phyloP scores from a whole-genome alignment of 163 green algal species.

The Trebouxiophyceae sp. region DNA sequence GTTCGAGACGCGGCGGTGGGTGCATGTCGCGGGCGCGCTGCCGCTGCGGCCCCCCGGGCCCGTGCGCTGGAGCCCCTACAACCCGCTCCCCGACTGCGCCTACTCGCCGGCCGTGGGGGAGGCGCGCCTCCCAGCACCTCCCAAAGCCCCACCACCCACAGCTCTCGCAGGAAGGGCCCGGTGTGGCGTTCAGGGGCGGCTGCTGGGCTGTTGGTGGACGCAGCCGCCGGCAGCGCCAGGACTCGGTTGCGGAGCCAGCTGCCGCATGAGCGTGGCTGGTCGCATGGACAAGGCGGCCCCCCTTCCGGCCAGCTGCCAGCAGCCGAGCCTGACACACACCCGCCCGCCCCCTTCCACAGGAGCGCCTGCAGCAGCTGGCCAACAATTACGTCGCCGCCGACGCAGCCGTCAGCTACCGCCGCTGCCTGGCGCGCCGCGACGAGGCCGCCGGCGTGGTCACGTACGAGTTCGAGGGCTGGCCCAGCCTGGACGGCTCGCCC shows the following conservation, averaged over 20 bases:
- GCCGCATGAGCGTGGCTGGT: too few species aligned
- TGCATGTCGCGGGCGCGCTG: slow-evolving; percentile 2
- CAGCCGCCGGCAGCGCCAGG: too few species aligned
- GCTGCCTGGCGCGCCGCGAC: slow-evolving; percentile 2
- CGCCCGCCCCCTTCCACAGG: not conserved
- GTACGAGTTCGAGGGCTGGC: slow-evolving; percentile 8
- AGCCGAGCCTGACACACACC: too few species aligned
- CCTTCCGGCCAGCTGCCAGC: too few species aligned
- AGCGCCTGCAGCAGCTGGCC: not conserved
- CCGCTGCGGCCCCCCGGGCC: slow-evolving; percentile 1
- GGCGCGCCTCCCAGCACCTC: not conserved
- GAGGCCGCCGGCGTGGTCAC: slow-evolving; percentile 9
- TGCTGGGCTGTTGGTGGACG: too few species aligned
- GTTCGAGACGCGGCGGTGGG: slow-evolving; percentile 11
- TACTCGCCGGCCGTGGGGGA: not conserved
- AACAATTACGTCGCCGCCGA: slow-evolving; percentile 4
- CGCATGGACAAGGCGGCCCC: too few species aligned
- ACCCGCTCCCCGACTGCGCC: slow-evolving; percentile 1
- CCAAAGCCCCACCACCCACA: too few species aligned
- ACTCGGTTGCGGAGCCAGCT: too few species aligned
- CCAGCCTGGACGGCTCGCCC: not conserved
- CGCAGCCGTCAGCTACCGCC: not conserved
- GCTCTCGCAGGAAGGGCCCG: too few species aligned
- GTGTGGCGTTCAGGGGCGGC: too few species aligned
- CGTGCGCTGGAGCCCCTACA: slow-evolving; percentile 11